Evolutionary conservation across 441 rosid species (phyloP), one percentile per base, ranked within the genome.

Genomic region (Pelargonium australe): DNA sequence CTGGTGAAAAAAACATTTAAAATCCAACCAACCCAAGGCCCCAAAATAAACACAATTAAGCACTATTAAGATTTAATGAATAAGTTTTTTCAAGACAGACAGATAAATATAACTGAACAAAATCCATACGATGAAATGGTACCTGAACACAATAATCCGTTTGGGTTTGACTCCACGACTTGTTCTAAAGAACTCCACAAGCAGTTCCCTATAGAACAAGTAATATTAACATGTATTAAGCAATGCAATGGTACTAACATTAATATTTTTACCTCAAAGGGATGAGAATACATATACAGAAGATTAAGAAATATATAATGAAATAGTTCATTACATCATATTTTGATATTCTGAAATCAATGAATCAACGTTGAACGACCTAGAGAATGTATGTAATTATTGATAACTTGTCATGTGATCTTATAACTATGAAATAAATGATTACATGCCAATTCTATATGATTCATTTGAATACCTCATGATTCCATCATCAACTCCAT

Each of bases 111-210:
- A 68, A 66, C 7, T 4, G 20, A n/a, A 71, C 44, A 72, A 13
- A 13, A 44, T 19, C 25, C 11, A 12, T 1, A 68, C 16, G 51
- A 40, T 3, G 64, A 40, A 37, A 43, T 44, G 62, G 68, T 79
- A 89, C 99, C 99, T 90, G 88, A 94, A 94, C 57, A 91, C 72
- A 66, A 94, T 86, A 68, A 94, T 91, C 74, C 87, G 96, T 62
- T 79, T 82, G 16, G 98, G 97, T 84, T 91, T 94, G 34, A 69
- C 69, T 44, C 57, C 62, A 7, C 66, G 73, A 70, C 95, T 88
- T 1, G 95, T 85, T 64, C 61, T 37, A 77, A 70, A 91, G 79
- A 94, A 94, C 60, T 94, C 94, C 20, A 82, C 23, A 43, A 91
- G 85, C 68, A 89, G 72, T 77, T 94, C 97, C 70, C 95, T 94